These are phyloP conservation scores for Vaccinium macrocarpon DNA, from an alignment of 148 eudicot species.

Conservation along the genomic window DNA sequence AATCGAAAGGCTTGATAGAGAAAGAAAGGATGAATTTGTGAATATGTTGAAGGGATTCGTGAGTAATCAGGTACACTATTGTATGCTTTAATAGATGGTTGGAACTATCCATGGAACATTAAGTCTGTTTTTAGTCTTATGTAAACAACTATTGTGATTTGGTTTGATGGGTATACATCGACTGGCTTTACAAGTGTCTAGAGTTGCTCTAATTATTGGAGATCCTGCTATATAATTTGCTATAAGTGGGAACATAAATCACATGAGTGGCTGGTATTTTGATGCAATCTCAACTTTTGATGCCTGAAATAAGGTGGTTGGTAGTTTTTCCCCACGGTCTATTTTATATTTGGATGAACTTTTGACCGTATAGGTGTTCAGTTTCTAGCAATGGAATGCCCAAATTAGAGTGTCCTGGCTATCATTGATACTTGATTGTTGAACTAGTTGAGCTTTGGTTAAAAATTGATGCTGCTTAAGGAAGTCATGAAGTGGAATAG, in stretches of 20 bases:
- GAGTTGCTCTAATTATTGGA: background rate
- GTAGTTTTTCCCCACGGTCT: background rate
- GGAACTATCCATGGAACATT: background rate
- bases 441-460: conserved; percentile 1
- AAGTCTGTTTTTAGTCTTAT: background rate
- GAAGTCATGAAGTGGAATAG: background rate
- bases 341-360: background rate
- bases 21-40: conserved; percentile 62
- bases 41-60: conserved; percentile 95
- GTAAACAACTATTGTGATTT: background rate
- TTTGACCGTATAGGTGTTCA: background rate
- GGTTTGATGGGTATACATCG: background rate
- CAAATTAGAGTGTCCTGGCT: no score
- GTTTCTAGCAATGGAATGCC: conserved; percentile 4
- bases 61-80: conserved; percentile 65
- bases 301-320: background rate
- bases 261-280: background rate
- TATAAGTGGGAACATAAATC: background rate
- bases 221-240: background rate
- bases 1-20: conserved; percentile 70
- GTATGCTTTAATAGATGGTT: conserved; percentile 4
- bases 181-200: background rate
- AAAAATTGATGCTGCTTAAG: background rate
- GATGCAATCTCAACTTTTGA: background rate
- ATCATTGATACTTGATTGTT: background rate